Evolutionary conservation across 495 filamentous ascomycete genomes (phyloP), one percentile per base, ranked within the genome.

Genomic region (Mytilinidion resinicola): DNA sequence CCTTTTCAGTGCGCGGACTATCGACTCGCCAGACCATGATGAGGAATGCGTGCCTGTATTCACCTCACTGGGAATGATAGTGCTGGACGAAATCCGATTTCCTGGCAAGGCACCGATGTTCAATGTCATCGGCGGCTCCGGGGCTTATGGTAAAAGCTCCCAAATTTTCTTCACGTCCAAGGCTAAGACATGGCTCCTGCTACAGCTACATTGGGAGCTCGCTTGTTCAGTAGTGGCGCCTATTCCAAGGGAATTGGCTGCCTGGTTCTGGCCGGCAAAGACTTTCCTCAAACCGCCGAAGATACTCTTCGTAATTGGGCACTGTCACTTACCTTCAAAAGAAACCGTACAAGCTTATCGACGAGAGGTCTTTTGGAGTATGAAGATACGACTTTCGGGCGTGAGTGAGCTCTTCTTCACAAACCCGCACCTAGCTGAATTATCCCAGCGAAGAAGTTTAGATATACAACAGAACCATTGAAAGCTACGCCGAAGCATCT

Each of bases 341-440:
- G 17, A 20, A 7, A 53, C 8, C 47, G 41, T 12, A 36, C 46
- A 20, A 34, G n/a, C 39, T 50, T 37, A 12, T 50, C 35, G 35
- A 63, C 51, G 6, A 38, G 61, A 52, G 61, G 61, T 36, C 35
- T 48, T 8, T 30, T 63, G 36, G 39, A 59, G 21, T 63, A 63
- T 44, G 51, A 63, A 50, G 60, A 63, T 34, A 42, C 59, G 37
- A 59, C 61, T 11, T 63, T 63, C 36, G 51, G 61, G 19, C 54
- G 55, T 57, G 50, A 39, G 60, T 62, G 41, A 15, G 12, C 11
- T 10, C 21, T 19, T n/a, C n/a, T 7, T 17, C 38, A n/a, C 38
- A 12, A 36, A 9, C 3, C 19, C 34, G 36, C 14, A 39, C 3
- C 15, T 30, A 30, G 39, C 30, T 19, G 10, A 33, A n/a, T 4